Conservation (phyloP, 805 yeast species). For the Candida awuae region DNA sequence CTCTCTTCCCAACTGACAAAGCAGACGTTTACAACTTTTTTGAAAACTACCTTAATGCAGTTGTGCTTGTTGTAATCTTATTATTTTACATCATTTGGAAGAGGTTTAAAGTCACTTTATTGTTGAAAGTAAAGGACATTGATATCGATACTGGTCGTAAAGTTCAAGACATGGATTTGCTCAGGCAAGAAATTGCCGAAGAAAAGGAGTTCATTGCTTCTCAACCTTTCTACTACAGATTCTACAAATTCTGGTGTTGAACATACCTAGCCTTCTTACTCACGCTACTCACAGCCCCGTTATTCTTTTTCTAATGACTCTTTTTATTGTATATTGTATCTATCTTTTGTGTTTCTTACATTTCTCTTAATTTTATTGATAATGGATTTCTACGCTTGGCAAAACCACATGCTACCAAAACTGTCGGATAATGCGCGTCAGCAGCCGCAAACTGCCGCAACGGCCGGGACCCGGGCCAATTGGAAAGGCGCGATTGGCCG, state of each 20-base stretch:
- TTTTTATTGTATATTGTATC: neutral
- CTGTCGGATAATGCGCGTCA: neutral
- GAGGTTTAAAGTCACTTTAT: slow-evolving; percentile 35
- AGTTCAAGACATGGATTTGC: slow-evolving; percentile 46
- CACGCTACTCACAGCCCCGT: neutral
- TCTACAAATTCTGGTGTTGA: slow-evolving; percentile 53
- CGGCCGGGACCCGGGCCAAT: neutral
- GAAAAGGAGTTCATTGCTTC: slow-evolving; percentile 43
- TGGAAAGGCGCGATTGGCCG: slow-evolving; percentile 2
- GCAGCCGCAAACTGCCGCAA: neutral
- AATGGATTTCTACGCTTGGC: too few species aligned
- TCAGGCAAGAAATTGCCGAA: slow-evolving; percentile 50
- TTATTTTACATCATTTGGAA: slow-evolving; percentile 29
- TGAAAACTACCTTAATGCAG: slow-evolving; percentile 55
- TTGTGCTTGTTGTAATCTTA: slow-evolving; percentile 49
- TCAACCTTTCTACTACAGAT: slow-evolving; percentile 41
- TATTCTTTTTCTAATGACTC: neutral
- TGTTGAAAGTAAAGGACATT: slow-evolving; percentile 39
- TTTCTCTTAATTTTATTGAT: too few species aligned
- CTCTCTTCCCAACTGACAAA: slow-evolving; percentile 58
- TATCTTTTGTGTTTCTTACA: too few species aligned
- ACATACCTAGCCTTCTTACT: neutral
- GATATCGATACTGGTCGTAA: slow-evolving; percentile 61
- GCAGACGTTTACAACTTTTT: slow-evolving; percentile 57
- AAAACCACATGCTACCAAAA: neutral